Percentiles rank a stretch among this genome's conserved stretches.
Evolutionary conservation across 495 filamentous ascomycete species (phyloP).

Genomic region (Monascus purpureus): DNA sequence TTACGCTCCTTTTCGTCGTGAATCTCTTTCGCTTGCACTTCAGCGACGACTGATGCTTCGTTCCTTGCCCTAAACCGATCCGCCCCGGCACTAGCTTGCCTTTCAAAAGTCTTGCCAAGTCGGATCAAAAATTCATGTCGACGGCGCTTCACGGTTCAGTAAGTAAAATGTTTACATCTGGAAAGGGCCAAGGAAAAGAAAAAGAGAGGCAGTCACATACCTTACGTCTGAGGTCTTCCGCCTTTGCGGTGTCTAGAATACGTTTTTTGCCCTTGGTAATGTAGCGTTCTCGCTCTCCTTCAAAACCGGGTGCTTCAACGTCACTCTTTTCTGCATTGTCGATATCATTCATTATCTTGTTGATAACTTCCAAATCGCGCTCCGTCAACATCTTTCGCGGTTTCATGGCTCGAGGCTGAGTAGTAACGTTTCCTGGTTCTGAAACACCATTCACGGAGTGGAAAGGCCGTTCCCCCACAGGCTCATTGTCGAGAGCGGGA

Average conservation of each 20-base stretch:
- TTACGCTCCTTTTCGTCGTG: slow-evolving; percentile 97
- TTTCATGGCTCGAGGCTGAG: slow-evolving; percentile 14
- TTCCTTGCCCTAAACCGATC: slow-evolving; percentile 40
- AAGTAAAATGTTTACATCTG: slow-evolving; percentile 7
- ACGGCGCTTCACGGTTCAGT: slow-evolving; percentile 29
- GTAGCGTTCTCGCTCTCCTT: slow-evolving; percentile 41
- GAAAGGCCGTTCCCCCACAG: slow-evolving; percentile 21
- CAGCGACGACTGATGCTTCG: slow-evolving; percentile 57
- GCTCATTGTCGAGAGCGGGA: slow-evolving; percentile 25
- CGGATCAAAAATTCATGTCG: slow-evolving; percentile 34
- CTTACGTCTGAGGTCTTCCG: slow-evolving; percentile 46
- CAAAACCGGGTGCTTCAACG: slow-evolving; percentile 49
- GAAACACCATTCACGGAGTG: slow-evolving; percentile 26
- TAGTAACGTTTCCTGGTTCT: slow-evolving; percentile 4
- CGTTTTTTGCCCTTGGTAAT: slow-evolving; percentile 42
- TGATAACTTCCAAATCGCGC: slow-evolving; percentile 55
- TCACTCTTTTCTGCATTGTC: slow-evolving; percentile 55
- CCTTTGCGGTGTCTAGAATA: slow-evolving; percentile 40
- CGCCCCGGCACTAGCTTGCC: slow-evolving; percentile 36
- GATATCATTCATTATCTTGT: slow-evolving; percentile 47
- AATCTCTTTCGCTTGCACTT: slow-evolving; percentile 80
- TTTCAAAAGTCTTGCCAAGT: slow-evolving; percentile 38
- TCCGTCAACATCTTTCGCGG: slow-evolving; percentile 37
- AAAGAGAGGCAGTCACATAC: slow-evolving; percentile 16
- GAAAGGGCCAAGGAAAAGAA: neutral